Evolutionary conservation across 2,329 filamentous ascomycete species (phyloP).

Genomic region (Hypocreales sp.): DNA sequence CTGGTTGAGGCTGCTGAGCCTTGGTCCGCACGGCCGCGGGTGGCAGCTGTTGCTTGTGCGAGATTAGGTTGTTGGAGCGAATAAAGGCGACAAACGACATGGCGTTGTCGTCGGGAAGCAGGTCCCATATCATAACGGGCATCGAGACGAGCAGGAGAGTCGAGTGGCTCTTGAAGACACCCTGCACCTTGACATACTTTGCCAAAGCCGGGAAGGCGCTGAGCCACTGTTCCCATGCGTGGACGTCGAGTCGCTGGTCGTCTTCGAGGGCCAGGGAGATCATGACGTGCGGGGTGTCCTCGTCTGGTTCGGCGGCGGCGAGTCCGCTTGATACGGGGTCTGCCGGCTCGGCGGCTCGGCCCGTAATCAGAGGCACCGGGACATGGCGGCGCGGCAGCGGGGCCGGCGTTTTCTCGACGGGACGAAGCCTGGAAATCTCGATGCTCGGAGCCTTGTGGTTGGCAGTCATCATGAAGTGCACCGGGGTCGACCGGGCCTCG

Average conservation of each 20-base stretch:
- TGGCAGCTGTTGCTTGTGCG: conserved; percentile 11
- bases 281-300: conserved; percentile 43
- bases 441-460: conserved; percentile 44
- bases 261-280: conserved; percentile 44
- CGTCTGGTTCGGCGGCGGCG: conserved; percentile 29
- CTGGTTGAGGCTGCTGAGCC: conserved; percentile 7
- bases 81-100: conserved; percentile 44
- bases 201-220: conserved; percentile 38
- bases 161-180: conserved; percentile 45
- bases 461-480: conserved; percentile 48
- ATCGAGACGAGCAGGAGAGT: conserved; percentile 41
- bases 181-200: conserved; percentile 45
- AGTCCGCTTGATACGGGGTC: conserved; percentile 10
- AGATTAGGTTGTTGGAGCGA: conserved; percentile 37
- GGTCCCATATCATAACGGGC: conserved; percentile 43
- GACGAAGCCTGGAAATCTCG: conserved; percentile 26
- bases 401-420: too few species aligned
- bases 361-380: too few species aligned
- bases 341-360: too few species aligned
- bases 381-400: too few species aligned
- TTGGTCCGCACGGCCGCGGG: conserved; percentile 9
- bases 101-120: conserved; percentile 40
- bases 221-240: conserved; percentile 44
- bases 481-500: conserved; percentile 41
- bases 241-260: conserved; percentile 38